Base-by-base conservation (phyloP, 169 alveolate species). In the Plasmodium chabaudi region DNA sequence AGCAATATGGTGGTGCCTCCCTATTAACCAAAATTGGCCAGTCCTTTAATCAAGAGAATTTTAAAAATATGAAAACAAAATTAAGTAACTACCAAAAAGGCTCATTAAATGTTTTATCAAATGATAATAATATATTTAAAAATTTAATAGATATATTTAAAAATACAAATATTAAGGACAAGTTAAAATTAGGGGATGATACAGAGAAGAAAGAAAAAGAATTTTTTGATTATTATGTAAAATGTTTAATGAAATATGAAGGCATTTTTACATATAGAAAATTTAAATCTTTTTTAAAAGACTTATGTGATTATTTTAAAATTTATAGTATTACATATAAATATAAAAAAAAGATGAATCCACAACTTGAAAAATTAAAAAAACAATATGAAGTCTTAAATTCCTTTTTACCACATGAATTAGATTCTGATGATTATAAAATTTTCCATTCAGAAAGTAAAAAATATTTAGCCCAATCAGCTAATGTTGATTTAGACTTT, bases 381-480 rank as follows among this genome's bases (percentile, higher is more conserved):
- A 53, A 60, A 46, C 67, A 72, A 71, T 92, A 93, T 51, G 90
- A 87, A 72, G 92, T 93, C 65, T 74, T 92, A 91, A 87, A 90
- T 51, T 69, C 87, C 21, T 87, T 93, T 69, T 75, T 93, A 21
- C 92, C 92, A n/a, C 46, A 92, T 55, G 96, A 93, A 68, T 19
- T 88, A 87, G 96, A 93, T 42, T 84, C 95, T 15, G 94, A 92
- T 39, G 88, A 84, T 57, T 86, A 88, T 23, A 70, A 86, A 47
- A 90, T 92, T n/a, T 92, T 93, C 86, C 92, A 91, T 59, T 75
- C 59, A n/a, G 94, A 93, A 56, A 88, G 94, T 17, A 93, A 93
- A 70, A 51, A 49, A 75, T 72, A 87, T 4, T 51, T 93, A 72
- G 93, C 96, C 13, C 87, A 92, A 15, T 60, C 96, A 9, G 23